A percentile compares a stretch with the other conserved stretches of the same genome.
Evolutionary conservation across 2,329 filamentous ascomycete species (phyloP).

Genomic region (Fusarium redolens): DNA sequence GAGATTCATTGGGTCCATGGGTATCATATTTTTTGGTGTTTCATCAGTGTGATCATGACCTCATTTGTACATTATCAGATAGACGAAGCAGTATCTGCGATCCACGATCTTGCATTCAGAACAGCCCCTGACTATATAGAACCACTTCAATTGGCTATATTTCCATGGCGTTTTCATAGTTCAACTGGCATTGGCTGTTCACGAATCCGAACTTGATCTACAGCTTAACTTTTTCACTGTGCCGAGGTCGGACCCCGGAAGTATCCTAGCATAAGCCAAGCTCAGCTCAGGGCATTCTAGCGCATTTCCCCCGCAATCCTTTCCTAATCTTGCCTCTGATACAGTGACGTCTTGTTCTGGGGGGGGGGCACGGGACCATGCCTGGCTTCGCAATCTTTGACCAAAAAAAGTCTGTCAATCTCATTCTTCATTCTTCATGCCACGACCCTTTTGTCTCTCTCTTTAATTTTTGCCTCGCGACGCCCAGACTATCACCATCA

Average conservation of each 20-base stretch:
- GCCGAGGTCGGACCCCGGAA: conserved; percentile 25
- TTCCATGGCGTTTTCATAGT: neutral
- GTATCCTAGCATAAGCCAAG: conserved; percentile 3
- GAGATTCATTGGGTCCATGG: conserved; percentile 12
- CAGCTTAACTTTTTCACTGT: neutral
- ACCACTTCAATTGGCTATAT: conserved; percentile 19
- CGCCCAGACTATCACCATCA: neutral
- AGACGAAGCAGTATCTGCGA: conserved; percentile 3
- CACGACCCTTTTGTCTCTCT: conserved; percentile 33
- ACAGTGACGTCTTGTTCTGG: conserved; percentile 41
- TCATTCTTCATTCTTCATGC: conserved; percentile 2
- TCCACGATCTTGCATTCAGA: neutral
- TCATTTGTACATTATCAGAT: conserved; percentile 19
- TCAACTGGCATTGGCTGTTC: conserved; percentile 14
- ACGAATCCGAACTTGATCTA: conserved; percentile 18
- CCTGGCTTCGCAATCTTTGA: conserved; percentile 32
- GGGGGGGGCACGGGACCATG: conserved; percentile 37
- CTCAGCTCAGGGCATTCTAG: conserved; percentile 20
- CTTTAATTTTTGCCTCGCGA: conserved; percentile 25
- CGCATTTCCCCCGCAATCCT: conserved; percentile 26
- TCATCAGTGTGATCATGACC: conserved; percentile 17
- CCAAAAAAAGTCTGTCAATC: conserved; percentile 42
- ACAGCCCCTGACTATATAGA: neutral
- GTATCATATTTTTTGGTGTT: conserved; percentile 17
- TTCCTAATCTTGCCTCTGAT: conserved; percentile 19